phyloP scores from a whole-genome alignment of 108 stramenopile species.

The Craspedostauros australis region DNA sequence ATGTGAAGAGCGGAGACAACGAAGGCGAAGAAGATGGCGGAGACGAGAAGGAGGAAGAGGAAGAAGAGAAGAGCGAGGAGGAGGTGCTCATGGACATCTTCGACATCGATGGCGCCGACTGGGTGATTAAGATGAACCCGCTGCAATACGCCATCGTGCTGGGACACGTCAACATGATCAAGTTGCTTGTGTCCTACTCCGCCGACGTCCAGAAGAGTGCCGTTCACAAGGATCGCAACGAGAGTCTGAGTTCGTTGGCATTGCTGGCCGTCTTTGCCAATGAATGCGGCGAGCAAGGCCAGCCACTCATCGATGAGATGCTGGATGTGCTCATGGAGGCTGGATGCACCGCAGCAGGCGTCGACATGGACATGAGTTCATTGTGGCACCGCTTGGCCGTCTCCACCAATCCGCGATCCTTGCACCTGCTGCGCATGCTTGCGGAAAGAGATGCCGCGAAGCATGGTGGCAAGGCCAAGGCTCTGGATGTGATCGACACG shows the following conservation, averaged over 20 bases:
- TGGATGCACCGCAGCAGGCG: no score
- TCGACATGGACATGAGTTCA: neutral
- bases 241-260: neutral
- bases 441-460: neutral
- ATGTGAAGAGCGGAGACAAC: no score
- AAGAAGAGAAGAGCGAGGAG: neutral
- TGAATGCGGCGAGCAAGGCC: neutral
- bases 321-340: no score
- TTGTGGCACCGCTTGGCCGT: constrained; percentile 1
- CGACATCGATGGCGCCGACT: constrained; percentile 10
- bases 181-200: neutral
- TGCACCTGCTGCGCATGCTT: neutral
- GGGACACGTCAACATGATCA: neutral
- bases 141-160: constrained; percentile 7
- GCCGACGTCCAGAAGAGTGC: constrained; percentile 6
- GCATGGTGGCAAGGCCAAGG: no score
- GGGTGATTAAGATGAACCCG: constrained; percentile 8
- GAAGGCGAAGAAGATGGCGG: no score
- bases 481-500: constrained; percentile 3
- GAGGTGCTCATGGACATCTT: neutral
- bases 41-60: neutral
- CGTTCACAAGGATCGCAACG: constrained; percentile 7
- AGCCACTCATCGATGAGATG: no score
- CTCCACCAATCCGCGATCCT: neutral
- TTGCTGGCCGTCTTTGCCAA: constrained; percentile 2